phyloP scores from a whole-genome alignment of 2,329 filamentous ascomycete species.

The Diaporthe batatas region DNA sequence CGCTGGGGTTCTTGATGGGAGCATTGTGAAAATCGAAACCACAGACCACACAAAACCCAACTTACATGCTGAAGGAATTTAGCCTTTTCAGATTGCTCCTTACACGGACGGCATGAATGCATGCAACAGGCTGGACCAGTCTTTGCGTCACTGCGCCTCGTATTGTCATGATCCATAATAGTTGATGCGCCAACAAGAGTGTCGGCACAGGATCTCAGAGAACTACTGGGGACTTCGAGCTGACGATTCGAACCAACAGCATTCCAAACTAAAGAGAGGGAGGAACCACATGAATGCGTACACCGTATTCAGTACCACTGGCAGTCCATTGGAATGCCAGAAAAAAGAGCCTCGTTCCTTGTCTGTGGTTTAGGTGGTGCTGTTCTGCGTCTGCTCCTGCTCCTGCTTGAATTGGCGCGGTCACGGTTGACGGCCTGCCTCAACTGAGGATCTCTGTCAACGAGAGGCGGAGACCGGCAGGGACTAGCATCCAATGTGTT shows the following conservation, averaged over 20 bases:
- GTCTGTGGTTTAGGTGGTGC: neutral
- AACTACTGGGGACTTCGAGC: neutral
- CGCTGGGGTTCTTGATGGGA: neutral
- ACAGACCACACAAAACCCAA: neutral
- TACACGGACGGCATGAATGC: neutral
- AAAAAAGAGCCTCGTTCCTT: neutral
- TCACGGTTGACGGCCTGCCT: neutral
- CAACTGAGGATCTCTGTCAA: neutral
- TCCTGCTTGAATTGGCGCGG: neutral
- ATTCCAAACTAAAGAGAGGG: neutral
- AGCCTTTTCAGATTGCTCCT: neutral
- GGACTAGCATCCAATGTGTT: neutral
- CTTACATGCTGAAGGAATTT: neutral
- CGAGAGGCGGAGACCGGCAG: neutral
- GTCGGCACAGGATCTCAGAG: neutral
- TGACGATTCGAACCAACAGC: neutral
- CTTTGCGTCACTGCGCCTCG: neutral
- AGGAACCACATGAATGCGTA: neutral
- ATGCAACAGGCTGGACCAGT: neutral
- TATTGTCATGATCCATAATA: neutral
- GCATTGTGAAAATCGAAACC: neutral
- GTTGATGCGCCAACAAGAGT: neutral
- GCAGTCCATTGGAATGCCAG: too few species aligned
- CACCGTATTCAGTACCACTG: neutral
- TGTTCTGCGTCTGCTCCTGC: neutral